Evolutionary conservation across 305 asterid species (phyloP).

Genomic region (Solanum chacoense): DNA sequence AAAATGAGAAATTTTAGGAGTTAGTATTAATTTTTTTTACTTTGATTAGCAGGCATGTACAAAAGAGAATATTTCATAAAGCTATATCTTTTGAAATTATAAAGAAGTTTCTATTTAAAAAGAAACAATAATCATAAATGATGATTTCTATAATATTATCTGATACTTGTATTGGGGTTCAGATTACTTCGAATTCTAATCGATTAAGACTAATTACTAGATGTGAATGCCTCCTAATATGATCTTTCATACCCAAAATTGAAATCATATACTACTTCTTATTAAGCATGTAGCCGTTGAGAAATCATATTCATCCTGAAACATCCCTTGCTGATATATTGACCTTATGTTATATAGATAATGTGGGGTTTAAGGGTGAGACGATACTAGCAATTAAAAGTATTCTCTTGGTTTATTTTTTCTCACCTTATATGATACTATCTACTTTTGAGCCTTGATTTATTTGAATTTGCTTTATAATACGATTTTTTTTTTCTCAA

Average conservation of each 20-base stretch:
- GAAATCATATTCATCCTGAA: neutral
- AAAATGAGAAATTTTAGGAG: neutral
- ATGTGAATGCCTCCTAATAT: too few relatives aligned
- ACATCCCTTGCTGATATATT: neutral
- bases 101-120: neutral
- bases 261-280: neutral
- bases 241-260: neutral
- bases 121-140: neutral
- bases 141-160: neutral
- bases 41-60: neutral
- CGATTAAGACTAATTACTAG: neutral
- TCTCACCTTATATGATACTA: neutral
- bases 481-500: neutral
- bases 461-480: neutral
- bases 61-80: neutral
- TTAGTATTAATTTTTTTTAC: neutral
- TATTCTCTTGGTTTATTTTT: neutral
- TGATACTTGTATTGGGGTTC: neutral
- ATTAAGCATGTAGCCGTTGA: neutral
- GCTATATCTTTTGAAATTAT: neutral
- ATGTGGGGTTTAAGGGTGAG: neutral
- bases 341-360: neutral
- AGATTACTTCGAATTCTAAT: neutral
- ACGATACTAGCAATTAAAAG: neutral
- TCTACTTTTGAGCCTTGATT: neutral